Evolutionary conservation across 495 filamentous ascomycete genomes (phyloP).

Genomic region (Tuber borchii): DNA sequence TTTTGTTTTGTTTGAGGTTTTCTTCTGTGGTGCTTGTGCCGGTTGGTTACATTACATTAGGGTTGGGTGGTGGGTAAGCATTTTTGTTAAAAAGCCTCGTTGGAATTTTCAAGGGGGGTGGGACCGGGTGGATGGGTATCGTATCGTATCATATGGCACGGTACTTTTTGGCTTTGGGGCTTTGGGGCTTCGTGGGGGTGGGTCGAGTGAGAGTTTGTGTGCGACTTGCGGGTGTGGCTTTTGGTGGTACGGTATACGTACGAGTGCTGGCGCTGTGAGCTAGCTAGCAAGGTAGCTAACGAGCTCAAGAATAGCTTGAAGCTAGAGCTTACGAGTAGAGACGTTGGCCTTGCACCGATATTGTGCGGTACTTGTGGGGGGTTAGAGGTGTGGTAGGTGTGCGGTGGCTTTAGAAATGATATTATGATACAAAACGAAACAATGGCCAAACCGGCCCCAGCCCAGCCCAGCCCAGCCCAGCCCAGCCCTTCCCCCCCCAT

Average conservation of each 20-base stretch:
- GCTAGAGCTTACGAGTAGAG: too few relatives aligned
- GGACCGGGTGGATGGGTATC: not conserved
- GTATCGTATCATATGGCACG: too few relatives aligned
- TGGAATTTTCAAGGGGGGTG: not conserved
- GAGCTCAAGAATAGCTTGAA: too few relatives aligned
- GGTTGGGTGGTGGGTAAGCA: not conserved
- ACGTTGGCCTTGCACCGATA: too few relatives aligned
- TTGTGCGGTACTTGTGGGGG: too few relatives aligned
- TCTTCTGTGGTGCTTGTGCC: too few relatives aligned
- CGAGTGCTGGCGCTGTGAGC: not conserved
- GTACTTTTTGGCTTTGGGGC: too few relatives aligned
- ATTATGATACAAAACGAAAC: not conserved
- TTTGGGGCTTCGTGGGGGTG: not conserved
- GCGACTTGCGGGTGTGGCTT: conserved; percentile 2
- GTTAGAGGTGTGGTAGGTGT: too few relatives aligned
- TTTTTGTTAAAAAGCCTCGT: not conserved
- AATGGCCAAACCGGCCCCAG: not conserved
- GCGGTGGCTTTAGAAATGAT: too few relatives aligned
- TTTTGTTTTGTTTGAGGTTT: too few relatives aligned
- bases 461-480: not conserved
- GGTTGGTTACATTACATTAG: too few relatives aligned
- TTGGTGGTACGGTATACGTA: too few relatives aligned
- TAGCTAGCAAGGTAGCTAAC: not conserved
- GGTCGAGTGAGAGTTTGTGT: not conserved
- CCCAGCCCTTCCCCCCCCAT: not conserved